A percentile compares a stretch with the other conserved stretches of the same genome.
Conservation (phyloP, 768 basidiomycete species). For the Amanita polypyramis region DNA sequence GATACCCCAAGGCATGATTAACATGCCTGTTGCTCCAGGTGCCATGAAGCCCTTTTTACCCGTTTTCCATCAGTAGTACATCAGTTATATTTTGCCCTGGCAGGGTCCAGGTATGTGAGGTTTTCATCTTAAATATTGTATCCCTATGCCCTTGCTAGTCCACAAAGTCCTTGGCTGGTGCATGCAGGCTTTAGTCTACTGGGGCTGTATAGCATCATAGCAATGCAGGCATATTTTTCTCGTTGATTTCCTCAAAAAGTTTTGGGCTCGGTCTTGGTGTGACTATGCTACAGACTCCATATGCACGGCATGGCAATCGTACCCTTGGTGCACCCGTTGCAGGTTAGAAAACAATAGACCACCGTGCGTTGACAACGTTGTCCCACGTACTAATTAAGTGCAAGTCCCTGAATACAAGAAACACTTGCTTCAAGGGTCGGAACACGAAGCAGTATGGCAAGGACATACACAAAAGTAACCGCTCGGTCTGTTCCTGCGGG, state of each 20-base stretch:
- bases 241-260: no score
- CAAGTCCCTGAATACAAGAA: not conserved
- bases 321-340: slow-evolving; percentile 63
- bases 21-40: not conserved
- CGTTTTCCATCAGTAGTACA: not conserved
- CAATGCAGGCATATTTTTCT: no score
- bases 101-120: not conserved
- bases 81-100: not conserved
- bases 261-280: no score
- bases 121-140: not conserved
- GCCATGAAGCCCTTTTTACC: not conserved
- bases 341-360: slow-evolving; percentile 64
- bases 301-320: slow-evolving; percentile 61
- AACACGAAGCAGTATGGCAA: slow-evolving; percentile 34
- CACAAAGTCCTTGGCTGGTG: no score
- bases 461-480: slow-evolving; percentile 56
- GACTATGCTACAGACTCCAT: no score
- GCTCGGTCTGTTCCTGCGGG: slow-evolving; percentile 75
- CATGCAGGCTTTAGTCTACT: no score
- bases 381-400: slow-evolving; percentile 46
- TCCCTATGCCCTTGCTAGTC: no score
- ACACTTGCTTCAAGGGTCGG: slow-evolving; percentile 61
- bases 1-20: not conserved
- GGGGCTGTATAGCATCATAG: no score
- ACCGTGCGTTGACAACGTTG: slow-evolving; percentile 60